Evolutionary conservation across 2,329 filamentous ascomycete species (phyloP), one percentile per base, ranked within the genome.

Genomic region (Trichophyton equinum): DNA sequence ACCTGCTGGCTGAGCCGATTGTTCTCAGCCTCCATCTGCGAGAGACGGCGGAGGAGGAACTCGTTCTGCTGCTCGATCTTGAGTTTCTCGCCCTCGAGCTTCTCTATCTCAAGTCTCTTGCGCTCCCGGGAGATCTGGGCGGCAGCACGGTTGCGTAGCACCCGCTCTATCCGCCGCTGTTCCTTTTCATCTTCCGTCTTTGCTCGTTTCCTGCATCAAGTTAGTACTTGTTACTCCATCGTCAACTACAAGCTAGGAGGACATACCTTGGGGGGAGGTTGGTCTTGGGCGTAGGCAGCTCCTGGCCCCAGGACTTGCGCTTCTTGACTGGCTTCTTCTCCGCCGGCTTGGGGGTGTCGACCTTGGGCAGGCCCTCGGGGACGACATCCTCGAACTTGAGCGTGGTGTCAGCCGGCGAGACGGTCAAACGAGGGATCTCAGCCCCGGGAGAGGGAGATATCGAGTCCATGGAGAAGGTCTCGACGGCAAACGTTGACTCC

Each of bases 181-280:
- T 97, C 94, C 78, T 99, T 99, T 76, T 99, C 94, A 70, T 96
- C 94, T 69, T 95, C 92, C 2, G 94, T 99, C 82, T 97, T 99
- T 68, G 94, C 94, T 64, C 94, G 90, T 84, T 99, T 99, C 67
- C 88, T 90, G 64, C 0, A 61, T 60, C 8, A 38, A 13, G 38
- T 60, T 60, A 63, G 22, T 22, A 3, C 22, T 22, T 22, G 22
- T 22, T 22, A 22, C 22, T 22, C 22, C 2, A 22, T 22, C 22
- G 2, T 22, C 22, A 22, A 22, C 22, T 22, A 22, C 22, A 22
- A 22, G 22, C 22, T 22, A 22, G 22, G 27, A 49, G 8, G 40
- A 70, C 78, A 70, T 83, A 89, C 87, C 91, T 86, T 44, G 92
- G 92, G 63, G 92, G 92, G 6, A 97, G 84, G 71, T 92, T 95